Percentiles rank a stretch among this genome's conserved stretches.
Conservation (phyloP, 257 asterid genomes). For the Echium plantagineum region DNA sequence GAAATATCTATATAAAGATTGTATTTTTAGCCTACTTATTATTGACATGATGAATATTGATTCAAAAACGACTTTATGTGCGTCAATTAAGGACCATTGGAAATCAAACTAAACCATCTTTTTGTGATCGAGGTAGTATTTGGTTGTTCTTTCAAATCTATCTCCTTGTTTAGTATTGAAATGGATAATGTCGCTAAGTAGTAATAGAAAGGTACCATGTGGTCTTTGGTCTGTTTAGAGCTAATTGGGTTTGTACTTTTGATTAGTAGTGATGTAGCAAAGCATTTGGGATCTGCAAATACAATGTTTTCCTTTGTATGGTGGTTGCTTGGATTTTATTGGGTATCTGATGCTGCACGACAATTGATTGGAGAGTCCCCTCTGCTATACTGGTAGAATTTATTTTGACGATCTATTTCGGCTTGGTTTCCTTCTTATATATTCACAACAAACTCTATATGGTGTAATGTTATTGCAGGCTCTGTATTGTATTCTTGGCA, state of each 20-base stretch:
- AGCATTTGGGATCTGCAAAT: conserved; percentile 86
- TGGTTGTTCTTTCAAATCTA: too few species aligned
- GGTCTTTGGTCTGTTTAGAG: conserved; percentile 3
- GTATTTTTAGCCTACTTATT: too few species aligned
- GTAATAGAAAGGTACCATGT: neutral
- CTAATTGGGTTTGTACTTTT: neutral
- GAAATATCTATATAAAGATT: too few species aligned
- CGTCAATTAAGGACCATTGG: too few species aligned
- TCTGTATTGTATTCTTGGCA: conserved; percentile 91
- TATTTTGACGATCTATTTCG: conserved; percentile 8
- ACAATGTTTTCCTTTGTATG: conserved; percentile 97
- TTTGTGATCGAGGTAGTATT: too few species aligned
- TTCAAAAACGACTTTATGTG: too few species aligned
- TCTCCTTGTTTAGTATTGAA: too few species aligned
- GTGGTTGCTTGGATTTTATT: conserved; percentile 98
- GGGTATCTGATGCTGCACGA: conserved; percentile 84
- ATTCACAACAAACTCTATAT: neutral
- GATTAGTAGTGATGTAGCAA: conserved; percentile 39
- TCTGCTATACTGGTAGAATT: conserved; percentile 71
- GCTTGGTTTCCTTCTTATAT: conserved; percentile 7
- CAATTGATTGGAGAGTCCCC: conserved; percentile 57
- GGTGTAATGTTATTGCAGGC: conserved; percentile 43
- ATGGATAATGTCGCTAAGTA: neutral
- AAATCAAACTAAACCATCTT: too few species aligned
- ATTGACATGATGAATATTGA: too few species aligned